A percentile compares a stretch with the other conserved stretches of the same genome.
Evolutionary conservation across 2,329 filamentous ascomycete species (phyloP).

Genomic region (Bipolaris sorokiniana): DNA sequence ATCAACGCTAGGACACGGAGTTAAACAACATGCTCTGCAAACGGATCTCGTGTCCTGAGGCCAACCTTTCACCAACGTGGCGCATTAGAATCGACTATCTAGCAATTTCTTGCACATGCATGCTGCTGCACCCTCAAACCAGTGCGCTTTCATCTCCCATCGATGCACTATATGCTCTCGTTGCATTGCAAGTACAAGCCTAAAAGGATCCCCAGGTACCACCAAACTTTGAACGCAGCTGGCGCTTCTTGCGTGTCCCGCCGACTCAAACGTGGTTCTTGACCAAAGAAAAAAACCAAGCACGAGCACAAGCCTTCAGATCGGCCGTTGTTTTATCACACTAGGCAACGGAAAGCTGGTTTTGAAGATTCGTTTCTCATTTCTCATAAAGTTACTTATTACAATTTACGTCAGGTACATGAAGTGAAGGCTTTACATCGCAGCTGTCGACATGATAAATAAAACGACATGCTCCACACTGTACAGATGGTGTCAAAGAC

Average conservation of each 20-base stretch:
- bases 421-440: slow-evolving; percentile 23
- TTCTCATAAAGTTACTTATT: slow-evolving; percentile 21
- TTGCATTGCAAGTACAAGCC: neutral
- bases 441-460: slow-evolving; percentile 13
- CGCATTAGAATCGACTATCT: neutral
- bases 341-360: neutral
- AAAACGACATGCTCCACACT: slow-evolving; percentile 17
- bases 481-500: slow-evolving; percentile 30
- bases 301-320: neutral
- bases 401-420: slow-evolving; percentile 24
- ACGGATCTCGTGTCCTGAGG: neutral
- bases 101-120: neutral
- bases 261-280: neutral
- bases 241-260: neutral
- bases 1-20: slow-evolving; percentile 13
- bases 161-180: neutral
- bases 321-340: neutral
- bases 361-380: slow-evolving; percentile 16
- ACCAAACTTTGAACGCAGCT: neutral
- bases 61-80: neutral
- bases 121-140: neutral
- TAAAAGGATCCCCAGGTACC: neutral
- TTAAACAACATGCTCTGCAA: slow-evolving; percentile 13
- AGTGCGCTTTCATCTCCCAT: neutral
- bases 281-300: neutral